phyloP scores from a whole-genome alignment of 2,329 filamentous ascomycete genomes.

The Clarireedia homoeocarpa region DNA sequence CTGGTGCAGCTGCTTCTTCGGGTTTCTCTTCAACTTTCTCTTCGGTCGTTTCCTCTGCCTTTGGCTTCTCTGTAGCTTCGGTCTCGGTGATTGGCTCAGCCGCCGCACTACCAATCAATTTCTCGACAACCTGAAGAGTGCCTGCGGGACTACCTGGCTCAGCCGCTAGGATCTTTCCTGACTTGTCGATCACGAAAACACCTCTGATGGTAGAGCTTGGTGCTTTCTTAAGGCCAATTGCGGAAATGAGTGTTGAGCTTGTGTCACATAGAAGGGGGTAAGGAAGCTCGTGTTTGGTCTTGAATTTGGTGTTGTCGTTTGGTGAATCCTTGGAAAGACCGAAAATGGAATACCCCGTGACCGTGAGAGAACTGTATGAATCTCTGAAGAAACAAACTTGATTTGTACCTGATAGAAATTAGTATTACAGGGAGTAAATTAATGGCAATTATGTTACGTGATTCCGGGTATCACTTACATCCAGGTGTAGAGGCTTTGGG shows the following conservation, averaged over 20 bases:
- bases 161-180: constrained; percentile 69
- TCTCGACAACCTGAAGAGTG: constrained; percentile 70
- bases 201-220: constrained; percentile 76
- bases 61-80: background rate
- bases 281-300: constrained; percentile 80
- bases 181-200: constrained; percentile 79
- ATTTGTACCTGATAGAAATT: constrained; percentile 61
- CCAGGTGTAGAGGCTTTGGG: constrained; percentile 91
- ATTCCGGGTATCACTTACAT: constrained; percentile 52
- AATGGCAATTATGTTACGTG: too few relatives aligned
- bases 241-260: constrained; percentile 63
- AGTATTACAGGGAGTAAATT: background rate
- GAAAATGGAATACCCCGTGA: constrained; percentile 76
- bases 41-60: background rate
- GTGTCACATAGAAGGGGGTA: constrained; percentile 87
- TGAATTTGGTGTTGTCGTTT: constrained; percentile 89
- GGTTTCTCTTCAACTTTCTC: background rate
- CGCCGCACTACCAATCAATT: constrained; percentile 47
- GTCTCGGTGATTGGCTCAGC: constrained; percentile 12
- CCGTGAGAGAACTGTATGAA: constrained; percentile 66
- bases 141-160: constrained; percentile 69
- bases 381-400: constrained; percentile 94
- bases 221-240: constrained; percentile 83
- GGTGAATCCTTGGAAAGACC: constrained; percentile 82
- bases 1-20: background rate